Evolutionary conservation across 1,284 basidiomycete species (phyloP), one percentile per base, ranked within the genome.

Genomic region (Rhodotorula sp.): DNA sequence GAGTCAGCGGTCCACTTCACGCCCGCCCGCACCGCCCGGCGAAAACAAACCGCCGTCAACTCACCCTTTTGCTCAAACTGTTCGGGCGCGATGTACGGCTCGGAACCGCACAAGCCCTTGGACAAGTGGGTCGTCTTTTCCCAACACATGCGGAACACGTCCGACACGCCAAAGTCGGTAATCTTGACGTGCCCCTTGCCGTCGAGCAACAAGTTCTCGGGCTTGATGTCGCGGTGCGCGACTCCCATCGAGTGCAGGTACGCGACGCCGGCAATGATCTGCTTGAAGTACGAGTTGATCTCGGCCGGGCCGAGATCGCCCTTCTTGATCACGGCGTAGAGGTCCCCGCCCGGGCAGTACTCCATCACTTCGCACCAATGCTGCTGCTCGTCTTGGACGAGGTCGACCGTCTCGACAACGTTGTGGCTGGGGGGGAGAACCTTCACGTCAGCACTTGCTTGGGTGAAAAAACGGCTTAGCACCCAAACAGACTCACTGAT

Each of bases 361-460:
- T 99, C 97, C 97, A 99, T 98, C 72, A 99, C 96, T 83, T 99
- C 96, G 81, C 96, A 99, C 96, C 96, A 99, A 80, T 94, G 90
- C 74, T 92, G 89, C 76, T 86, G 89, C 83, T 99, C 96, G 83
- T 99, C 96, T 80, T 99, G 96, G 39, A 99, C 91, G 76, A 99
- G 88, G 83, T 99, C 96, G 72, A 99, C 97, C 3, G 96, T 99
- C 85, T 99, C 96, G 79, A 99, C 95, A 79, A 99, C 87, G 82
- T 99, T 99, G 81, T 89, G 85, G 81, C 74, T 76, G 65, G 3
- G 20, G 20, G 47, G 3, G 31, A 46, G 62, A 7, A 49, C n/a
- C 7, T 43, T 43, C 18, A 3, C 12, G 49, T 31, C 47, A 43
- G 58, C n/a, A 39, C 18, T n/a, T 8, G 52, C 21, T 21, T n/a